A percentile compares a stretch with the other conserved stretches of the same genome.
Evolutionary conservation across 371 early-diverging fungal genomes (phyloP).

Genomic region (Haplosporangium sp.): DNA sequence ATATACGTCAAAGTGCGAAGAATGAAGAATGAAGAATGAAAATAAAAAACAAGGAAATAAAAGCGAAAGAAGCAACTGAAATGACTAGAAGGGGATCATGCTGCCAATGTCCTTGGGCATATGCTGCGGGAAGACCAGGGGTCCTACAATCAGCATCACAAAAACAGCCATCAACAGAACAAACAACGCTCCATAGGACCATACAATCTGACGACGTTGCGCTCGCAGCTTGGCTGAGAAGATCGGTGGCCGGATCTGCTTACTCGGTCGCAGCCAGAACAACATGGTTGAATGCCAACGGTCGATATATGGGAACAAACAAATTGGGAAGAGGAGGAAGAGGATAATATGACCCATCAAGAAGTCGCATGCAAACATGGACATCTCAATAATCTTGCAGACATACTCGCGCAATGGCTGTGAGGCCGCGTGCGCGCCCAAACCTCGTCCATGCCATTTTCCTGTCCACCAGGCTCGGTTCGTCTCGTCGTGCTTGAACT

Average conservation of each 20-base stretch:
- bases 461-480: constrained; percentile 93
- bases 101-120: constrained; percentile 20
- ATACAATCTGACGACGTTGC: constrained; percentile 68
- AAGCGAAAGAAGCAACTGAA: neutral
- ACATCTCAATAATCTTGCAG: constrained; percentile 88
- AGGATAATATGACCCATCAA: constrained; percentile 77
- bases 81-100: neutral
- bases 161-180: constrained; percentile 66
- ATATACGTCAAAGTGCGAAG: too few relatives aligned
- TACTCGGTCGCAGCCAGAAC: constrained; percentile 84
- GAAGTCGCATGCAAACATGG: constrained; percentile 84
- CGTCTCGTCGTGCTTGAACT: constrained; percentile 82
- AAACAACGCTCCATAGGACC: constrained; percentile 75
- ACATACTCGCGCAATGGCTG: constrained; percentile 82
- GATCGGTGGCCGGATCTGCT: constrained; percentile 82
- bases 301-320: constrained; percentile 78
- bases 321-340: constrained; percentile 77
- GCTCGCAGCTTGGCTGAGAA: constrained; percentile 72
- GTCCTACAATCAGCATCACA: constrained; percentile 68
- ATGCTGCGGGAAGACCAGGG: constrained; percentile 48
- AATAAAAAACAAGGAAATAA: too few relatives aligned
- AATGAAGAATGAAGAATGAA: too few relatives aligned
- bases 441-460: constrained; percentile 81
- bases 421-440: constrained; percentile 74
- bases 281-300: constrained; percentile 83